Evolutionary conservation across 805 yeast genomes (phyloP).

Genomic region (Jamesozyma gamospora): DNA sequence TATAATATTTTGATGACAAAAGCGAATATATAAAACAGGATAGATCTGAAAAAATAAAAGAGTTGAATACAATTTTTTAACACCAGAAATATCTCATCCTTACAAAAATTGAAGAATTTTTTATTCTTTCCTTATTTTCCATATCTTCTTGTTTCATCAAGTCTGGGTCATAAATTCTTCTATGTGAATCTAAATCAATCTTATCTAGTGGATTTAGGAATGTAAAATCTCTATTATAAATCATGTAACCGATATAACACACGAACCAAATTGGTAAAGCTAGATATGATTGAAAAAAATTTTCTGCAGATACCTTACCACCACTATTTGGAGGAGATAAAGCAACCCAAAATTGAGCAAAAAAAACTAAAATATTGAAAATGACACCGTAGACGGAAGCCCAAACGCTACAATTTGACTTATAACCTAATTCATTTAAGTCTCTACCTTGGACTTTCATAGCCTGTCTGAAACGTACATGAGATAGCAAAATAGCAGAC

Average conservation of each 20-base stretch:
- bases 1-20: too few species aligned
- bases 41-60: too few species aligned
- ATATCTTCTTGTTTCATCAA: slow-evolving; percentile 33
- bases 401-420: slow-evolving; percentile 37
- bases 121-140: slow-evolving; percentile 26
- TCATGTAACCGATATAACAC: slow-evolving; percentile 42
- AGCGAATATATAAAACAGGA: too few species aligned
- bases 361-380: slow-evolving; percentile 40
- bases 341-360: slow-evolving; percentile 59
- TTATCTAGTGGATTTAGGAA: slow-evolving; percentile 30
- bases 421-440: slow-evolving; percentile 39
- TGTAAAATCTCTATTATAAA: slow-evolving; percentile 32
- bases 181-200: slow-evolving; percentile 36
- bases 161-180: slow-evolving; percentile 34
- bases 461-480: slow-evolving; percentile 47
- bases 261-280: slow-evolving; percentile 38
- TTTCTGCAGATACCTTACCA: slow-evolving; percentile 29
- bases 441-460: slow-evolving; percentile 41
- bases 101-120: slow-evolving; percentile 21
- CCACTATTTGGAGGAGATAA: slow-evolving; percentile 41
- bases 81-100: slow-evolving; percentile 34
- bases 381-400: slow-evolving; percentile 43
- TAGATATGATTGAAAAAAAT: slow-evolving; percentile 46
- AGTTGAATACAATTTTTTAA: too few species aligned
- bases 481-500: slow-evolving; percentile 44